Base-by-base conservation (phyloP, 495 filamentous ascomycete genomes). In the Penicillium cataractarum region DNA sequence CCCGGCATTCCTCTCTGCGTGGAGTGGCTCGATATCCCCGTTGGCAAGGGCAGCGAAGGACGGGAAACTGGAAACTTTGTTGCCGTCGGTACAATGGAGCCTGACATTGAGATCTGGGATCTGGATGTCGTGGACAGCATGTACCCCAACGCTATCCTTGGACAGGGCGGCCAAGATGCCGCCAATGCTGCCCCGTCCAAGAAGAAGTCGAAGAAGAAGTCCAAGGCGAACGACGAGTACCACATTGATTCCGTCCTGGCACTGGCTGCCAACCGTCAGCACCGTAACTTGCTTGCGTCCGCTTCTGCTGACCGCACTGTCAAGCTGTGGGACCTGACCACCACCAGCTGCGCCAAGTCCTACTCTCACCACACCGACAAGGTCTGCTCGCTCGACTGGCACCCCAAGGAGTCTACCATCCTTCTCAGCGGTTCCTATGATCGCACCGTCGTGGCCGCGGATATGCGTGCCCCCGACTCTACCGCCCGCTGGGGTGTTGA, bases 31-130 rank as follows among this genome's bases (percentile, higher is more conserved):
- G 90, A 97, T 73, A 78, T 96, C 33, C 88, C 93, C 44, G 92
- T 96, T 33, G 89, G 90, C 51, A 91, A 92, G 69, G 70, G 79
- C 24, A 72, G 73, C 21, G 82, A 84, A 62, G 78, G 79, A 17
- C 85, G 84, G 57, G 79, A 73, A 24, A 72, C 70, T 44, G 94
- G 87, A 6, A 99, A 96, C 78, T 97, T 94, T 63, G 92, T 96
- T 27, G 95, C 96, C 9, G 85, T 98, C 49, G 95, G 95, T 55
- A 98, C 96, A 1, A 96, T 98, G 83, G 95, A 98, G 68, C 93
- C 95, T 2, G 95, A 99, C 71, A 98, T 99, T 66, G 95, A 99
- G 80, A 86, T 99, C 46, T 99, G 95, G 95, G 92, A 99, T 74
- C 82, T 99, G 46, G 95, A 98, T 71, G 87, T 90, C 1, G 86